Evolutionary conservation across 2,329 filamentous ascomycete species (phyloP), one percentile per base, ranked within the genome.

Genomic region (Phoma sp.): DNA sequence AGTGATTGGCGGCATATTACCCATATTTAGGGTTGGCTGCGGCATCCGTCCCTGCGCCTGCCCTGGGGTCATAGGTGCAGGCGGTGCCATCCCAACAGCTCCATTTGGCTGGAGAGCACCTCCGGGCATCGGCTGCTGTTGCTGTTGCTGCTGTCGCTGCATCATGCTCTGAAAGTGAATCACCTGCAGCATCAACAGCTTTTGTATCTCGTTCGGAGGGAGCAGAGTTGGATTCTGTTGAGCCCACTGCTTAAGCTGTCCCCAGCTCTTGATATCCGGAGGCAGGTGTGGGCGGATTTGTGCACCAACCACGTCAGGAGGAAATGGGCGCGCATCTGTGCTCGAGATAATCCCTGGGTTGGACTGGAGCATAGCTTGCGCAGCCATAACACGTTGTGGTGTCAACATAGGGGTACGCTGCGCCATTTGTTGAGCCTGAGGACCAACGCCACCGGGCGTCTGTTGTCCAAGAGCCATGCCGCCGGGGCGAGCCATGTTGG

Each of bases 241-340:
- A 13, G 79, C 79, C 75, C 82, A 83, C 47, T 80, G 72, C 67
- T 85, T 86, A 6, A 86, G 72, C 51, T 84, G 80, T 7, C 78
- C 79, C 84, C 84, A 86, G 2, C 78, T 80, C 60, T 78, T 81
- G 23, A 86, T 73, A 10, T 80, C 70, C 25, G 78, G 78, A 5
- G 83, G 83, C 8, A 83, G 41, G 36, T 50, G 66, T 41, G 68
- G 60, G 45, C 59, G 63, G 11, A 68, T 52, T 35, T 58, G 59
- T 25, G 57, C 47, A 39, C 64, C 68, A 11, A 73, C 46, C 4
- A 71, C 62, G 38, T 61, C 68, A 4, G 67, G 67, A 24, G 69
- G 71, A 33, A 71, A 74, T 0, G 64, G 65, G n/a, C 58, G 66
- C 7, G 57, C 45, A 40, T 75, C 73, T 2, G 71, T 73, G 24